Base-by-base conservation (phyloP, 2,329 filamentous ascomycete genomes). In the Xenoacremonium recifei region DNA sequence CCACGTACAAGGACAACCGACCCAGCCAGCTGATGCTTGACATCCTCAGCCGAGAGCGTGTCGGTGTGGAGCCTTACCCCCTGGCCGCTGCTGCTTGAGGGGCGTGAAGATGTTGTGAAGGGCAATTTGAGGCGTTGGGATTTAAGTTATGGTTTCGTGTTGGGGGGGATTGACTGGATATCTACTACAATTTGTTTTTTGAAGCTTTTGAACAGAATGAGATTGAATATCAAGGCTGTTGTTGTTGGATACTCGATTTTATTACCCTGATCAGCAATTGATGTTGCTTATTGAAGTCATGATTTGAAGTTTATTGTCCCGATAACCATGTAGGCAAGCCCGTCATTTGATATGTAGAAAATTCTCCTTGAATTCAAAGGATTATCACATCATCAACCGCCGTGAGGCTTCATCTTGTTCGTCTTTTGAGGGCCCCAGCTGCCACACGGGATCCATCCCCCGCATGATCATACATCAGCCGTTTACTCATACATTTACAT, bases 41-140 rank as follows among this genome's bases (percentile, higher is more conserved):
- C 65, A 80, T 97, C 53, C 73, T 99, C 50, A 85, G 87, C 68
- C 95, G 92, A 78, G 90, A 96, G 78, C 86, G 93, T 61, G 90
- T 99, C 39, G 93, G 90, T 58, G 93, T 97, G 25, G 80, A 85
- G 66, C 83, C 85, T 20, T 42, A 54, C 15, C 72, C 82, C 37
- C 71, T 85, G 45, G 82, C 74, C 30, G 68, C 69, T 47, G 59
- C 66, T 52, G 75, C 70, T 51, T 77, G 58, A 58, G 32, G 18
- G 29, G 29, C 10, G 6, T 32, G 29, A 32, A 32, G 6, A 6
- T 9, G 29, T 32, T 32, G 9, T 32, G 29, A 27, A n/a, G n/a
- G n/a, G n/a, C n/a, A n/a, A n/a, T n/a, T n/a, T 17, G 3, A 10
- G 18, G 21, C 23, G 18, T 3, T 23, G 10, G 20, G 35, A 17